These are phyloP conservation scores for Dispira simplex DNA, from an alignment of 192 early-diverging fungal genomes.

Conservation along the genomic window DNA sequence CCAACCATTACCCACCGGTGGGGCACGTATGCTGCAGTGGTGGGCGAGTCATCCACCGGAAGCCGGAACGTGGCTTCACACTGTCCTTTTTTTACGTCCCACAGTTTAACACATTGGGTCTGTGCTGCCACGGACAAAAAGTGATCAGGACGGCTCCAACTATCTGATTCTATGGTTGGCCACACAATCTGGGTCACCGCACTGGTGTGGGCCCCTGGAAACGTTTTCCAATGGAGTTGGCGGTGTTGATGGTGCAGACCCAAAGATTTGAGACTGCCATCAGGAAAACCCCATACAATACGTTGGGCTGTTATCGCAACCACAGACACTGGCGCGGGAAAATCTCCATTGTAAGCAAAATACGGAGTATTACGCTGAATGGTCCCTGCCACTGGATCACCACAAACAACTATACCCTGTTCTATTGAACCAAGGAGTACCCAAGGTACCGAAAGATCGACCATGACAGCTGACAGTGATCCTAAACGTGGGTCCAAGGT, in stretches of 20 bases:
- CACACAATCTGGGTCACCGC: too few species aligned
- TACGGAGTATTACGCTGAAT: background rate
- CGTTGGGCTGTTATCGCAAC: background rate
- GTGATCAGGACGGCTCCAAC: too few species aligned
- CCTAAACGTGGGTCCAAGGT: background rate
- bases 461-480: background rate
- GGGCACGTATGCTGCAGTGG: too few species aligned
- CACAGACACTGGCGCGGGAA: background rate
- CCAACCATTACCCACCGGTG: too few species aligned
- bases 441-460: background rate
- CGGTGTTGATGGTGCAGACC: background rate
- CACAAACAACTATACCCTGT: background rate
- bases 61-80: too few species aligned
- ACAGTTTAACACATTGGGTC: too few species aligned
- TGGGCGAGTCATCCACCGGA: too few species aligned
- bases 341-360: background rate
- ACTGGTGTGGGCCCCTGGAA: too few species aligned
- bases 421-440: background rate
- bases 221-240: background rate
- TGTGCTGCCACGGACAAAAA: too few species aligned
- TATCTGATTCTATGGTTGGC: too few species aligned
- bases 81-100: too few species aligned
- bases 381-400: background rate
- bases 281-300: background rate
- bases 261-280: background rate